Evolutionary conservation across 1,284 basidiomycete genomes (phyloP), one percentile per base, ranked within the genome.

Genomic region (Pyrrhoderma noxium): DNA sequence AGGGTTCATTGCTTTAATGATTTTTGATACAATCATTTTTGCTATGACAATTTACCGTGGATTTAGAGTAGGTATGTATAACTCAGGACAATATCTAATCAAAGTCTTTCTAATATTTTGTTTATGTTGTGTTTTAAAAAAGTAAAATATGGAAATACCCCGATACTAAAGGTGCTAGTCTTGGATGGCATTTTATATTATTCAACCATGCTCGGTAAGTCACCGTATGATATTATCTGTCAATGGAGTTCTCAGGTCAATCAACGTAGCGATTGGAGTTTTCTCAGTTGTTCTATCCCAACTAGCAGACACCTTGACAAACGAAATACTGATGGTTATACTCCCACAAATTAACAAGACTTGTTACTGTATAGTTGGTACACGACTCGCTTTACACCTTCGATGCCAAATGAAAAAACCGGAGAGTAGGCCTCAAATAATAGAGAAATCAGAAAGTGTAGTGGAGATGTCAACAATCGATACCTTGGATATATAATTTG

Each of bases 151-250:
- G 35, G 18, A 13, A 8, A 42, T 11, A 35, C 49, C 5, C 49
- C 49, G n/a, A 39, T 51, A 5, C 41, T 51, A 5, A 51, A 22
- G 19, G 42, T 51, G 5, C 41, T 51, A 4, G 44, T 51, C 19
- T 11, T 43, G 9, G 49, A 51, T 22, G 49, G 49, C 16, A 43
- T 51, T 35, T 21, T 44, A 14, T 51, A 51, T 35, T 51, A 51
- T 21, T 31, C 18, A 8, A 31, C 44, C 27, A 44, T 51, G 49
- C 27, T 51, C 21, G 25, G 49, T 51, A 36, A 5, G 49, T 44
- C 13, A 3, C 35, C 37, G 13, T 8, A 22, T 21, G 14, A n/a
- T n/a, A n/a, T n/a, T n/a, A n/a, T n/a, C 27, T 11, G 27, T 11
- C 27, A 11, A 11, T 31, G 5, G 27, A 31, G 27, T 5, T 31